Base-by-base conservation (phyloP, 768 basidiomycete genomes). In the Boletus rubescentipes region DNA sequence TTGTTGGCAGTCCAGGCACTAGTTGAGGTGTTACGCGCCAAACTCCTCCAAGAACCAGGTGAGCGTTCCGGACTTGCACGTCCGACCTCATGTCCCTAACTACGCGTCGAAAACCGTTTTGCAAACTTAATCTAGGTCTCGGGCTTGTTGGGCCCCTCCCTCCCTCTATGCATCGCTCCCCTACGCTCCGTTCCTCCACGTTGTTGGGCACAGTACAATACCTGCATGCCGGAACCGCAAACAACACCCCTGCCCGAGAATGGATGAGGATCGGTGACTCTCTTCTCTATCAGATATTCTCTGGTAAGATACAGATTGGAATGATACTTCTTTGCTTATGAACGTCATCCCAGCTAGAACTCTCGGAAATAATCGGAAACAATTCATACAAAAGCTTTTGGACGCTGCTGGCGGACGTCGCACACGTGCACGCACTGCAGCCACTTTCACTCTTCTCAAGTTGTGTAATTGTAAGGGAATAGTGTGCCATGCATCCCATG, bases 1-100 rank as follows among this genome's bases (percentile, higher is more conserved):
- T 16, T 61, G 34, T 43, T 61, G 31, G 63, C 62, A 30, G 63
- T 64, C 10, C 60, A 65, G 20, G 62, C 53, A 14, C 53, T 65
- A 1, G 55, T 65, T 18, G 57, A 54, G 16, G 23, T 65, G 21
- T 57, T 58, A 12, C 40, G 48, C 9, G 41, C 51, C 9, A 53
- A 55, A 51, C 36, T 53, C 11, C 14, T 36, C 7, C 56, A 48
- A 18, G 51, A 55, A 37, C 47, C 55, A 54, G 51, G 63, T 57
- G 45, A 51, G 23, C 9, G 11, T 38, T 30, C 26, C 10, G 15
- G 29, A 29, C 26, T 16, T 21, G 4, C 6, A 11, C 2, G 20
- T 32, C 18, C 9, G 14, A 29, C 10, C 21, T 29, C 4, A 14
- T 23, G 8, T 11, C 23, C 15, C 30, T 40, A 8, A 53, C 10